Evolutionary conservation across 345 rosid genomes (phyloP), one percentile per base, ranked within the genome.

Genomic region (Melastoma malabathricum): DNA sequence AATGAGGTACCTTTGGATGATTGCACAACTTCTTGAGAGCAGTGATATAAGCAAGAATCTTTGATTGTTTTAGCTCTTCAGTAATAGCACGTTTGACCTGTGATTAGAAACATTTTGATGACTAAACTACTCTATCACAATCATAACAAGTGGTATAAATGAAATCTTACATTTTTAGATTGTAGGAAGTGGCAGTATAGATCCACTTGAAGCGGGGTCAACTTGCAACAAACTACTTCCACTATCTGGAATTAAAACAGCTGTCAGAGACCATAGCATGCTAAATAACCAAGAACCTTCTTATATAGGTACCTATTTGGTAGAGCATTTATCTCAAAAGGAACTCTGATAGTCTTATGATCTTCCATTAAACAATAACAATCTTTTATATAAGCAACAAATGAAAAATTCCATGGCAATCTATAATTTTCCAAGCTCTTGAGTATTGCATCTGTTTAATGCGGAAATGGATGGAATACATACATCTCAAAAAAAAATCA

Each of bases 11-110:
- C 95, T 92, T 92, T 48, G 98, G 98, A 77, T 92, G 98, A 67
- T 92, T 92, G 78, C 98, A 87, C 59, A 92, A 93, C 86, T 92
- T 92, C 78, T 92, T 92, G 48, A 92, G 98, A 66, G 95, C 96
- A 52, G 98, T 92, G 55, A 92, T 87, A 70, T 84, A 86, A 52
- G 96, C 98, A 77, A 92, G 74, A 53, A 92, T 89, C 78, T 77
- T 87, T n/a, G 95, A 76, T 62, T 80, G 77, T 67, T 87, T 92
- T 67, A 72, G 57, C 64, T 84, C 93, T 57, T 84, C 96, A 23
- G 76, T 68, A 44, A 92, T 78, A 55, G 82, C 96, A 55, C 67
- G 72, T 67, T 87, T 84, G 59, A 92, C 89, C 98, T 92, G 82
- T 51, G 61, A 47, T 53, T 51, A 43, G 56, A 52, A 51, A 50